Evolutionary conservation across 306 rosid species (phyloP), one percentile per base, ranked within the genome.

Genomic region (Vigna mungo): DNA sequence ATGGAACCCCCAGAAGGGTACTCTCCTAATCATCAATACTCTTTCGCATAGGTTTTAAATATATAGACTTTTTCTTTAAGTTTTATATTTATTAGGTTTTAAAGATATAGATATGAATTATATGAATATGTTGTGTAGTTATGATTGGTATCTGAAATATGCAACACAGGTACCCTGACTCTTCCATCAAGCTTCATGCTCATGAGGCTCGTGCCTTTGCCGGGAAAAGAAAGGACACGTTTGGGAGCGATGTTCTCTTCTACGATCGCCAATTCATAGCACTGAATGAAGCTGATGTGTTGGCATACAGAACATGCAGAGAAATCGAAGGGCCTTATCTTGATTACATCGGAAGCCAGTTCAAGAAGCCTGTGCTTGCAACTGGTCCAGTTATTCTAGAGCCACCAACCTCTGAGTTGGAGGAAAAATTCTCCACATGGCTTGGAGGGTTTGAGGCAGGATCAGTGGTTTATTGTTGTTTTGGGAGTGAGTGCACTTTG

Each of bases 301-400:
- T 85, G 51, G 82, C 56, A 17, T 66, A 27, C 20, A 78, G 82
- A 59, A 30, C 77, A 0, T 78, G 84, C 5, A 70, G 77, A 36
- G 88, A 85, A 14, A 75, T 85, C 34, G 88, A 85, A 72, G 88
- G 84, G 13, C 80, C 80, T 5, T 84, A 14, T 51, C 23, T 84
- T 27, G 87, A 84, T 49, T 84, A 47, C 79, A 2, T 84, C 1
- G 70, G 20, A 1, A 36, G 58, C 1, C 62, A 76, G 52, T 80
- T 80, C 32, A 61, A 58, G n/a, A 84, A 80, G 52, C 74, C 70
- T 0, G 82, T 77, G 41, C 69, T 80, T 27, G 9, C 61, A 15
- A 4, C 74, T 11, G 88, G 86, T 5, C 86, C 78, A 1, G 66
- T 62, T 46, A 62, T 81, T 53, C 47, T 49, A 20, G 81, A 78